These are phyloP conservation scores for Seiridium unicorne DNA, from an alignment of 2,329 filamentous ascomycete species.

Conservation along the genomic window DNA sequence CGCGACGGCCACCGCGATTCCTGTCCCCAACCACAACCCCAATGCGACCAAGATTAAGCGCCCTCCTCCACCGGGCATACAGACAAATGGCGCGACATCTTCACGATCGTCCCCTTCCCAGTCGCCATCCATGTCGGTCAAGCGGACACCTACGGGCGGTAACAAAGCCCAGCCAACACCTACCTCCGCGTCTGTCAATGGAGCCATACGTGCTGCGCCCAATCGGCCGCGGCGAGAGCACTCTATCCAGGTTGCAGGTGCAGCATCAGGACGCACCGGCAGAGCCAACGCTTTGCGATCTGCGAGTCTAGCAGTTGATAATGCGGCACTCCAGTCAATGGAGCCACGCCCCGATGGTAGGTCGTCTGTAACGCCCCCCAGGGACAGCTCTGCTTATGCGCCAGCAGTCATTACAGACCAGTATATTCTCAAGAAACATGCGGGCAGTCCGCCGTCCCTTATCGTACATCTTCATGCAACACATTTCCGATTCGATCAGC, in stretches of 20 bases:
- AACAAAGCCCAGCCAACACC: constrained; percentile 36
- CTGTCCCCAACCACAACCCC: constrained; percentile 26
- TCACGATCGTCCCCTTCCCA: constrained; percentile 57
- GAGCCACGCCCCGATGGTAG: constrained; percentile 51
- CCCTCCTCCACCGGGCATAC: constrained; percentile 62
- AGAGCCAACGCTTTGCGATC: constrained; percentile 51
- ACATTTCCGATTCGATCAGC: constrained; percentile 89
- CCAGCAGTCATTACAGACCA: constrained; percentile 23
- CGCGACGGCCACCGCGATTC: constrained; percentile 38
- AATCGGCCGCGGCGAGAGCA: constrained; percentile 57
- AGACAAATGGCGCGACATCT: constrained; percentile 60
- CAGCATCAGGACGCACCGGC: constrained; percentile 36
- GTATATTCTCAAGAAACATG: constrained; percentile 82
- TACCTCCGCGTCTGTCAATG: constrained; percentile 37
- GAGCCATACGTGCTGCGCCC: constrained; percentile 51
- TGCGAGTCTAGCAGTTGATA: constrained; percentile 46
- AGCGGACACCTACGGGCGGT: constrained; percentile 42
- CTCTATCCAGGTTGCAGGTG: constrained; percentile 37
- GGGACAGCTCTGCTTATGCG: neutral
- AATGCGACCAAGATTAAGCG: constrained; percentile 64
- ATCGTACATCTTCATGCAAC: constrained; percentile 81
- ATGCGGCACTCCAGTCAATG: constrained; percentile 29
- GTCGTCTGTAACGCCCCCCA: neutral
- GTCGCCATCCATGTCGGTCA: constrained; percentile 50
- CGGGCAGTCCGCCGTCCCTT: constrained; percentile 74